phyloP scores from a whole-genome alignment of 495 filamentous ascomycete species.

The Echria macrotheca region DNA sequence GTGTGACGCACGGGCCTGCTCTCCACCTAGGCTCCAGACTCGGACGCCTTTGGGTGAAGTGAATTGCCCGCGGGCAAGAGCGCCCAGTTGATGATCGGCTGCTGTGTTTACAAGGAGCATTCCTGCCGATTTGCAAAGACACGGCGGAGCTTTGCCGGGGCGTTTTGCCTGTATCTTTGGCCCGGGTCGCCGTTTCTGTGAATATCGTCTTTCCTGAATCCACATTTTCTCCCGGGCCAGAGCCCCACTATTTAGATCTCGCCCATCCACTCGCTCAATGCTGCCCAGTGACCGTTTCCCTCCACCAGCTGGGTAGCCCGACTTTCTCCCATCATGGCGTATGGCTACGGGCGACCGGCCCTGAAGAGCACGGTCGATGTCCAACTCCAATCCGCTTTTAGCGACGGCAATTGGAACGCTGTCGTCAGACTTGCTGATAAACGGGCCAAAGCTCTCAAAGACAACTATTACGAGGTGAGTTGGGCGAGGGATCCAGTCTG shows the following conservation, averaged over 20 bases:
- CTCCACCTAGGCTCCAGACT: too few relatives aligned
- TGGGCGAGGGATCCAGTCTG: not conserved
- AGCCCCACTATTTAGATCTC: not conserved
- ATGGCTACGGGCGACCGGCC: conserved; percentile 23
- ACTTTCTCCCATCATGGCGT: conserved; percentile 23
- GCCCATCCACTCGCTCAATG: too few relatives aligned
- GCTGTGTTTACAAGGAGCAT: too few relatives aligned
- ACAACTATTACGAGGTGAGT: conserved; percentile 42
- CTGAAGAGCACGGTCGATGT: conserved; percentile 36
- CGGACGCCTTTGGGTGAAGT: too few relatives aligned
- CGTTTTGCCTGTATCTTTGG: too few relatives aligned
- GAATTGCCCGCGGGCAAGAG: too few relatives aligned
- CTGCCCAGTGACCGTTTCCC: not conserved
- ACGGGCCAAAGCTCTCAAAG: conserved; percentile 36
- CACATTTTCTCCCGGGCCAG: not conserved
- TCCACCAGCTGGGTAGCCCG: not conserved
- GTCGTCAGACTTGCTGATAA: conserved; percentile 39
- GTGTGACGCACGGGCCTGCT: too few relatives aligned
- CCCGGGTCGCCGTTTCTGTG: too few relatives aligned
- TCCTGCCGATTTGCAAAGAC: too few relatives aligned
- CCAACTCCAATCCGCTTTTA: conserved; percentile 35
- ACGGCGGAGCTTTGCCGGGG: too few relatives aligned
- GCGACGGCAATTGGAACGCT: conserved; percentile 38
- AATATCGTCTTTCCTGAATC: not conserved
- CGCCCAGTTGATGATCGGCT: too few relatives aligned